These are phyloP conservation scores for Cronartium quercuum DNA, from an alignment of 1,284 basidiomycete species.

Conservation along the genomic window DNA sequence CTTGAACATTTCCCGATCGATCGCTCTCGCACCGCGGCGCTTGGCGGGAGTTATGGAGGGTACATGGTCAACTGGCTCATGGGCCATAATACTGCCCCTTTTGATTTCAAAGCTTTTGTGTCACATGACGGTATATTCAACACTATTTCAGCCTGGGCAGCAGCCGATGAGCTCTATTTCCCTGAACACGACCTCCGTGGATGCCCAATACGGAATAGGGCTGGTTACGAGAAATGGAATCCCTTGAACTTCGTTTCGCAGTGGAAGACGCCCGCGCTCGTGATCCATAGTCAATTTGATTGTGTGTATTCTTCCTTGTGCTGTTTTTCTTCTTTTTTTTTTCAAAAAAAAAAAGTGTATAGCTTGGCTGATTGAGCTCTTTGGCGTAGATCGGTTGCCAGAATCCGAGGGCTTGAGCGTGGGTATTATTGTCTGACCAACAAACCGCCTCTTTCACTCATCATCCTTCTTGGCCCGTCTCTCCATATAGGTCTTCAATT, in stretches of 20 bases:
- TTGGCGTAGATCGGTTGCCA: constrained; percentile 12
- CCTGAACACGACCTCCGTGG: constrained; percentile 44
- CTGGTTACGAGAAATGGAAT: constrained; percentile 38
- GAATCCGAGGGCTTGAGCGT: constrained; percentile 37
- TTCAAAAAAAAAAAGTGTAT: too few species aligned
- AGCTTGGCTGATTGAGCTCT: background rate
- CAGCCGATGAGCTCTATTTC: constrained; percentile 47
- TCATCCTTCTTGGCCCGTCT: background rate
- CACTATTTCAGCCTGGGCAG: constrained; percentile 38
- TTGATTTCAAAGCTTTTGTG: constrained; percentile 45
- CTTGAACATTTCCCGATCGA: constrained; percentile 25
- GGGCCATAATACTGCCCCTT: constrained; percentile 44
- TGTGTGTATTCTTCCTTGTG: constrained; percentile 41
- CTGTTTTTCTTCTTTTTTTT: constrained; percentile 18
- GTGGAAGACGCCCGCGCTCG: constrained; percentile 45
- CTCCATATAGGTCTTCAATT: constrained; percentile 42
- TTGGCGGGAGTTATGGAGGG: constrained; percentile 32
- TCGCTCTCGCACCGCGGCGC: constrained; percentile 17
- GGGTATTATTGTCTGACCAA: background rate
- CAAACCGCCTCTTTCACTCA: background rate
- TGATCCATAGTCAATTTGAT: constrained; percentile 44
- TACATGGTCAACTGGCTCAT: constrained; percentile 44
- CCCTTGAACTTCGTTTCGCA: constrained; percentile 40
- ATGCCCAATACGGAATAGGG: constrained; percentile 39
- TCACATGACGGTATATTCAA: constrained; percentile 45